phyloP scores from a whole-genome alignment of 306 rosid genomes.

The Leucaena leucocephala region DNA sequence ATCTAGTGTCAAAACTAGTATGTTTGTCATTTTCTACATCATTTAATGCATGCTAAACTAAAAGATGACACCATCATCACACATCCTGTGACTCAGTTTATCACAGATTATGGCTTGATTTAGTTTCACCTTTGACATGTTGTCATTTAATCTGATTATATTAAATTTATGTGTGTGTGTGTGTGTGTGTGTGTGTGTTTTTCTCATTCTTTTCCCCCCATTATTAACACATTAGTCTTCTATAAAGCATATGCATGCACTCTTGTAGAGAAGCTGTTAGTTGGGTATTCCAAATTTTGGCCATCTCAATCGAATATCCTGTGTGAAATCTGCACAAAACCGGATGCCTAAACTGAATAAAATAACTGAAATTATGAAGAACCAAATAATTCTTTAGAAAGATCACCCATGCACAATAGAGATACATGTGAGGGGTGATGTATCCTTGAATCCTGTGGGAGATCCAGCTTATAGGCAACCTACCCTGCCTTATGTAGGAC shows the following conservation, averaged over 20 bases:
- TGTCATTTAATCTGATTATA: neutral
- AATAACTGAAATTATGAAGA: neutral
- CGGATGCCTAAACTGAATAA: neutral
- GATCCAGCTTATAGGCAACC: neutral
- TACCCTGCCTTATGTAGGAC: neutral
- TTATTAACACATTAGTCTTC: neutral
- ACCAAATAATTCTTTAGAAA: neutral
- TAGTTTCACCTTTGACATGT: neutral
- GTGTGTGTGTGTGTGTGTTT: neutral
- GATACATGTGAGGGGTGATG: neutral
- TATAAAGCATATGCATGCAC: neutral
- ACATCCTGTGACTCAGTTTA: neutral
- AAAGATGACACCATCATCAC: neutral
- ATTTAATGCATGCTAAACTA: neutral
- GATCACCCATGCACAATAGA: neutral
- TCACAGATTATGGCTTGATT: neutral
- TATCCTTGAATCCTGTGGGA: neutral
- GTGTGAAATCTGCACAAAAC: neutral
- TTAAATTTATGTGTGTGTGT: neutral
- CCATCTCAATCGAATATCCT: neutral
- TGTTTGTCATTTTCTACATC: slow-evolving; percentile 1
- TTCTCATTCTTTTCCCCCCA: neutral
- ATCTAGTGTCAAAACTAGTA: neutral
- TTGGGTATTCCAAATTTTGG: neutral
- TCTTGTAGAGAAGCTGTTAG: neutral